Conservation (phyloP, 371 early-diverging fungal genomes). For the Rhizopus sp. region DNA sequence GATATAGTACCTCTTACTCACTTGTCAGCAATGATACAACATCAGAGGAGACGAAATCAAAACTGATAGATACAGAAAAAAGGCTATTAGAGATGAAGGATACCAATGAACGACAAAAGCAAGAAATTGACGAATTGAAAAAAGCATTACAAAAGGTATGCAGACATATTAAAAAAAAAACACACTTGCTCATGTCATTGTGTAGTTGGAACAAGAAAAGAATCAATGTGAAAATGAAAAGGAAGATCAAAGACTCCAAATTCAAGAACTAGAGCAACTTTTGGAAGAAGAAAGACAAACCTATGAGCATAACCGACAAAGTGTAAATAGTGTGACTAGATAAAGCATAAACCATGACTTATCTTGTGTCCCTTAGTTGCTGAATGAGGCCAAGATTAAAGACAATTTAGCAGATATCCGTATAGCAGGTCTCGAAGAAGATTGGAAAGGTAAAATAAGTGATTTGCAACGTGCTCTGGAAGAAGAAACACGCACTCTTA, state of each 20-base stretch:
- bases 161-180: background rate
- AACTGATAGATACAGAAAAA: slow-evolving; percentile 6
- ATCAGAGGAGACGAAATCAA: slow-evolving; percentile 5
- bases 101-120: slow-evolving; percentile 6
- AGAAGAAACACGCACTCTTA: slow-evolving; percentile 17
- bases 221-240: slow-evolving; percentile 17
- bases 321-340: slow-evolving; percentile 22
- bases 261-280: slow-evolving; percentile 2
- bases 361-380: slow-evolving; percentile 23
- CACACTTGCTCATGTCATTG: background rate
- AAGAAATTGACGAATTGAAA: slow-evolving; percentile 6
- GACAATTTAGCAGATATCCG: slow-evolving; percentile 50
- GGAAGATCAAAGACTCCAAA: slow-evolving; percentile 38
- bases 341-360: background rate
- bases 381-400: slow-evolving; percentile 49
- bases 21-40: background rate
- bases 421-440: slow-evolving; percentile 44
- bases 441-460: slow-evolving; percentile 39
- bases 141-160: slow-evolving; percentile 13
- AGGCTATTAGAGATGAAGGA: slow-evolving; percentile 8
- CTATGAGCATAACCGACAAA: slow-evolving; percentile 21
- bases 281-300: slow-evolving; percentile 8
- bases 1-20: background rate
- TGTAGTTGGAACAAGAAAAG: slow-evolving; percentile 7
- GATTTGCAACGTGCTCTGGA: slow-evolving; percentile 26